Base-by-base conservation (phyloP, 768 basidiomycete species). In the Cantharellus cinnabarinus region DNA sequence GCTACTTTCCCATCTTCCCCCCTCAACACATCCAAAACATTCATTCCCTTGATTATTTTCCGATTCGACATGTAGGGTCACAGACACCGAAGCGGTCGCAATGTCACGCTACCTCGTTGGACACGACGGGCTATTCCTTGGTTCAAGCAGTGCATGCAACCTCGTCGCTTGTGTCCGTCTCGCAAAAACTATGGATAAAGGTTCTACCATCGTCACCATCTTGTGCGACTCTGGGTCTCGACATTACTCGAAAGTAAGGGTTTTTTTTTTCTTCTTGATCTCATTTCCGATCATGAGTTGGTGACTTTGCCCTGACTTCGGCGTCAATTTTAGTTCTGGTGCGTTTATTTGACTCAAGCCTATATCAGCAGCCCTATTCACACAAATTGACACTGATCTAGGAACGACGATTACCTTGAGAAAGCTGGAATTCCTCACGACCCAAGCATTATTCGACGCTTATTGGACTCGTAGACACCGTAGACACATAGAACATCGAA, bases 71-170 rank as follows among this genome's bases (percentile, higher is more conserved):
- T 37, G 55, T 59, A 93, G 93, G 60, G 81, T 97, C 68, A 83
- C 86, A 2, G 95, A 98, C 64, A 81, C 77, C 2, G 94, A 99
- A 70, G 94, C 94, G 0, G 89, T 98, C 29, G 80, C 85, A 4
- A 98, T 98, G 94, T 85, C 91, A 1, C 81, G 93, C 5, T 90
- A 90, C 67, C 77, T 99, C 20, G 89, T 95, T 3, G 74, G 83
- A 56, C 74, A 87, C 59, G 94, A 98, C 63, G 95, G 95, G 0
- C 73, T 99, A 37, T 98, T 93, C 71, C 74, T 98, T 38, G 95
- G 95, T 10, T 97, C 93, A 0, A 94, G 89, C 61, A 93, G 89
- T 65, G 94, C 95, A 0, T 93, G 90, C 67, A 99, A 98, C 67
- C 75, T 99, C 42, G 79, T 95, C n/a, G 87, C 94, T 1, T 89